Base-by-base conservation (phyloP, 805 yeast genomes). In the Wickerhamiella sorbophila region DNA sequence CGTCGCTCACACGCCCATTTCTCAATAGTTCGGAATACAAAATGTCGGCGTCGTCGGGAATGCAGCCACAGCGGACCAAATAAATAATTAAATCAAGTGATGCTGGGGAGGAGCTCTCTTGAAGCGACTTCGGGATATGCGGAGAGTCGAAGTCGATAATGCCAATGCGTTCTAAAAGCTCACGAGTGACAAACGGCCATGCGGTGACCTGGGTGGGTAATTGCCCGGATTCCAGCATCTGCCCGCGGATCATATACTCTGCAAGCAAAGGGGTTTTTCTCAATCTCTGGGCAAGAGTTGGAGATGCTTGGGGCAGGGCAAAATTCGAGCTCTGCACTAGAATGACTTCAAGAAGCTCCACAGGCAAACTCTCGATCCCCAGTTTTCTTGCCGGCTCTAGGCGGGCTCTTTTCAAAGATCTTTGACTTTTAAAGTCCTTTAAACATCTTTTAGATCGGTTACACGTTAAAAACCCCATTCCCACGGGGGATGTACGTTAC, bases 91-190 rank as follows among this genome's bases (percentile, higher is more conserved):
- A 52, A 38, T 20, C 33, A 9, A 41, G 22, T 10, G 43, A 22
- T 6, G 22, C 21, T 40, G 6, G 53, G 33, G 27, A 8, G 48
- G 12, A 32, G n/a, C 33, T 16, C 14, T 54, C 74, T 81, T 46
- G 68, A 79, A 51, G 80, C 79, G 56, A 62, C 79, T 48, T 91
- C 79, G 66, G 95, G 88, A 31, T 93, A 93, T 4, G 78, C 80
- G 2, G 93, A 91, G 26, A 82, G 82, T 8, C 73, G 76, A 54
- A 81, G 87, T 1, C 66, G 76, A n/a, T 61, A 79, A 43, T 82
- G 76, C 58, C 70, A 88, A 60, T 74, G 79, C 18, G 44, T 14
- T 42, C 53, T 50, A 68, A 42, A 4, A 53, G 38, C 10, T 49
- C 42, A 6, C 42, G 31, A 9, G 52, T 44, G 4, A 59, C 45